phyloP scores from a whole-genome alignment of 495 filamentous ascomycete genomes.

The Daldinia decipiens region DNA sequence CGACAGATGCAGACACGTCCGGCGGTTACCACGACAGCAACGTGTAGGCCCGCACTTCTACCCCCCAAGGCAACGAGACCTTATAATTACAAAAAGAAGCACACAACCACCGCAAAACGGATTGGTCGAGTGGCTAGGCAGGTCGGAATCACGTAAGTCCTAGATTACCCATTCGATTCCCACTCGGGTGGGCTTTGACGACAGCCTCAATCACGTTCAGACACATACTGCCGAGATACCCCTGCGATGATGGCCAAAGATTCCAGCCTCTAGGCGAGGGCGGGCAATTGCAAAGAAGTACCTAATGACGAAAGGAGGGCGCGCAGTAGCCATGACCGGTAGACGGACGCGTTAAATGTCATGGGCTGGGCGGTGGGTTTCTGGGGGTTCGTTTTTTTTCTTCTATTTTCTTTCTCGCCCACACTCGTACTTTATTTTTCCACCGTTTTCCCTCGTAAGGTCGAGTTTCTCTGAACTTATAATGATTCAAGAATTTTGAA shows the following conservation, averaged over 20 bases:
- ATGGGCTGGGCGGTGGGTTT: neutral
- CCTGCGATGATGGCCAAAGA: neutral
- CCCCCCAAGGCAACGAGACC: neutral
- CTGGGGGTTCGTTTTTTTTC: neutral
- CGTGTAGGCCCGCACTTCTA: neutral
- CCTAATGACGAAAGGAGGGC: neutral
- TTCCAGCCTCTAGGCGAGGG: neutral
- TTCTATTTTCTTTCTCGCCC: neutral
- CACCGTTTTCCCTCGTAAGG: too few relatives aligned
- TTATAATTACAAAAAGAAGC: neutral
- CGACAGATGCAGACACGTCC: neutral
- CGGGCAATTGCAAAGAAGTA: neutral
- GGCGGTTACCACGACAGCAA: neutral
- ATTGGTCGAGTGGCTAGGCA: slow-evolving; percentile 1
- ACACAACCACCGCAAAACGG: neutral
- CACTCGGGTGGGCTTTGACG: neutral
- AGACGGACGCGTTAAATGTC: neutral
- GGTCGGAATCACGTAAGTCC: neutral
- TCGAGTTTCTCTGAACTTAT: too few relatives aligned
- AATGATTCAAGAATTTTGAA: too few relatives aligned
- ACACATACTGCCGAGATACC: too few relatives aligned
- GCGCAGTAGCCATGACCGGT: slow-evolving; percentile 2
- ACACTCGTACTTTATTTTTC: neutral
- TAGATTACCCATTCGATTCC: neutral
- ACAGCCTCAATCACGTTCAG: neutral